phyloP scores from a whole-genome alignment of 495 filamentous ascomycete genomes.

The Neurospora terricola region DNA sequence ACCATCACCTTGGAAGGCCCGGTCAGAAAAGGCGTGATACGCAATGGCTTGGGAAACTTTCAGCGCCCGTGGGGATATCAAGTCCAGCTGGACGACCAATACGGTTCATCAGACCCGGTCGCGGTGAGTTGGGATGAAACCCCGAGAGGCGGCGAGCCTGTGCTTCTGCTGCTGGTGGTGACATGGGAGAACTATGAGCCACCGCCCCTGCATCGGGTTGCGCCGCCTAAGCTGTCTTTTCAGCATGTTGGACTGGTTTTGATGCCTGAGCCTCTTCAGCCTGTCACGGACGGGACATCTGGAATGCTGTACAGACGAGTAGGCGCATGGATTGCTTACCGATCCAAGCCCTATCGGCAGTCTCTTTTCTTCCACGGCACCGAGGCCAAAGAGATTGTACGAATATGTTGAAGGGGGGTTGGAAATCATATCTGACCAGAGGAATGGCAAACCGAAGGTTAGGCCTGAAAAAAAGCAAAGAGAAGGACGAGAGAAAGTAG shows the following conservation, averaged over 20 bases:
- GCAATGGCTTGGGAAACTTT: neutral
- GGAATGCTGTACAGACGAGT: neutral
- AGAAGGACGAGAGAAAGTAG: neutral
- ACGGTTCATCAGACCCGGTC: neutral
- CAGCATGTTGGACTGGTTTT: neutral
- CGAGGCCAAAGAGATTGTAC: neutral
- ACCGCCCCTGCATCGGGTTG: too few relatives aligned
- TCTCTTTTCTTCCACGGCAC: neutral
- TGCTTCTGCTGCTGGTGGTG: neutral
- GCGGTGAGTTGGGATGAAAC: neutral
- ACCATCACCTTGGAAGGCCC: neutral
- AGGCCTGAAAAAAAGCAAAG: neutral
- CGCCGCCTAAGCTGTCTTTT: too few relatives aligned
- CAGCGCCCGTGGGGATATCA: fast-evolving
- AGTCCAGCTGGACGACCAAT: neutral
- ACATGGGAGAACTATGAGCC: neutral
- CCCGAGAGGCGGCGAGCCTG: neutral
- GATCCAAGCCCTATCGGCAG: too few relatives aligned
- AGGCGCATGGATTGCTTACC: neutral
- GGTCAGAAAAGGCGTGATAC: neutral
- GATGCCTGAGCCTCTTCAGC: neutral
- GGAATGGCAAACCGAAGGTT: neutral
- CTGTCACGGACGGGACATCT: neutral
- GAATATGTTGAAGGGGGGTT: neutral
- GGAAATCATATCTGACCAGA: neutral